Percentiles rank a stretch among this genome's conserved stretches.
These are phyloP conservation scores for Glebionis coronaria DNA, from an alignment of 129 eudicot species.

Conservation along the genomic window DNA sequence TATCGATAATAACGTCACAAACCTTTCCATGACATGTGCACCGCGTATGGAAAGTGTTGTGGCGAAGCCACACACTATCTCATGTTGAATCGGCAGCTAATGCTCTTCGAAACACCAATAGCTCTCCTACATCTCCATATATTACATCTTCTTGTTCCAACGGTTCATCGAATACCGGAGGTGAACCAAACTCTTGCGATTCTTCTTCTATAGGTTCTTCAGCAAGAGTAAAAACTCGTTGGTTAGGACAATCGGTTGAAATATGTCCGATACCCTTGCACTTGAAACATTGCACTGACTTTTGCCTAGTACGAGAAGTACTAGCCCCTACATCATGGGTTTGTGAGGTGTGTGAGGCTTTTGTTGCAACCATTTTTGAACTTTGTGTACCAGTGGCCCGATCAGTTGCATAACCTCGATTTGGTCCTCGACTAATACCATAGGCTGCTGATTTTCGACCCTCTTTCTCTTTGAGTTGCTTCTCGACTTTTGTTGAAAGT, in stretches of 20 bases:
- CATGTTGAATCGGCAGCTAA: background rate
- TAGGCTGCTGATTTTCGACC: background rate
- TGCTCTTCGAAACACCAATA: background rate
- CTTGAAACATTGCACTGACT: background rate
- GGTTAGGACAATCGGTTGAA: background rate
- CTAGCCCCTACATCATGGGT: too few relatives aligned
- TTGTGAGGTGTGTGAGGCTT: too few relatives aligned
- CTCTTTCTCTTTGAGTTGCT: constrained; percentile 2
- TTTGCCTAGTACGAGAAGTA: too few relatives aligned
- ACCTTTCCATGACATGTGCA: constrained; percentile 13
- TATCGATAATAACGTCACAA: constrained; percentile 2
- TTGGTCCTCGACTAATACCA: background rate
- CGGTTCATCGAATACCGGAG: too few relatives aligned
- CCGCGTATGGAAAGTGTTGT: background rate
- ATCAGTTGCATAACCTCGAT: too few relatives aligned
- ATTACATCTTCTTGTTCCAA: too few relatives aligned
- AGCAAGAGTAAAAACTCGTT: background rate
- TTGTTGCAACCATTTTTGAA: too few relatives aligned
- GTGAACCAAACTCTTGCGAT: too few relatives aligned
- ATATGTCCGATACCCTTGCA: background rate
- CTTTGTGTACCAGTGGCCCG: too few relatives aligned
- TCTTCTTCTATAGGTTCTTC: background rate
- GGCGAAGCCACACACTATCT: background rate
- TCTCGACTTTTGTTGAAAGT: constrained; percentile 17
- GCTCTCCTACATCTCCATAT: background rate